Conservation (phyloP, 331 rosid species). For the Cydonia oblonga region DNA sequence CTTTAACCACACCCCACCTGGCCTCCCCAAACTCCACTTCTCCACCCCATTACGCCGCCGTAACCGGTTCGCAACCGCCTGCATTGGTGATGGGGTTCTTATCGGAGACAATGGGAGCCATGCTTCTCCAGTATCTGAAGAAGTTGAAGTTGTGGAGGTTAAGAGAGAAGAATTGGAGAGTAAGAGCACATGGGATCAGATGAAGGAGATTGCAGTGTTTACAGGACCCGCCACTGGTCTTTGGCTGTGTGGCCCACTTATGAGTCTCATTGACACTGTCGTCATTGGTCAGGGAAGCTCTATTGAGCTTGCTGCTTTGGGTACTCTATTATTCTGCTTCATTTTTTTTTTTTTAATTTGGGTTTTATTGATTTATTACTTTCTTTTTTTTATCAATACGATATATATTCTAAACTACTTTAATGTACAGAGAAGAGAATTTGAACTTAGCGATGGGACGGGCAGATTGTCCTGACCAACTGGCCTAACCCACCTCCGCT, state of each 20-base stretch:
- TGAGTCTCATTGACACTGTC: conserved; percentile 88
- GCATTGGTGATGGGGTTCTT: conserved; percentile 10
- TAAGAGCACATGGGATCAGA: conserved; percentile 47
- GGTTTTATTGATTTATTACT: no score
- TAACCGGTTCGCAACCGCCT: conserved; percentile 2
- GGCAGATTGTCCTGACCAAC: no score
- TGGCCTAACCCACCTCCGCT: no score
- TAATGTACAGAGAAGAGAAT: no score
- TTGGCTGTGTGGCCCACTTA: conserved; percentile 79
- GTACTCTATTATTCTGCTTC: conserved; percentile 16
- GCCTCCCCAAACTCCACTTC: conserved; percentile 13
- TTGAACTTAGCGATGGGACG: no score
- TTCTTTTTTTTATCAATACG: no score
- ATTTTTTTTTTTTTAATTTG: background rate
- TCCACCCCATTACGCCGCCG: conserved; percentile 1
- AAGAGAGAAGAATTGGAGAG: conserved; percentile 26
- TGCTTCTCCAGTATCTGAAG: background rate
- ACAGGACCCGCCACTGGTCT: conserved; percentile 78
- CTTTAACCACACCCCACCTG: background rate
- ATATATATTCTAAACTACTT: no score
- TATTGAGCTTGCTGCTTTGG: conserved; percentile 86
- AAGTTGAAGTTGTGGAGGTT: conserved; percentile 2
- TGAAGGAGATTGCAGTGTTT: conserved; percentile 61
- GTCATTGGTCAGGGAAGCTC: conserved; percentile 94
- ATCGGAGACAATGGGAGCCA: background rate